Evolutionary conservation across 805 yeast species (phyloP), one percentile per base, ranked within the genome.

Genomic region (Suhomyces tanzawaensis): DNA sequence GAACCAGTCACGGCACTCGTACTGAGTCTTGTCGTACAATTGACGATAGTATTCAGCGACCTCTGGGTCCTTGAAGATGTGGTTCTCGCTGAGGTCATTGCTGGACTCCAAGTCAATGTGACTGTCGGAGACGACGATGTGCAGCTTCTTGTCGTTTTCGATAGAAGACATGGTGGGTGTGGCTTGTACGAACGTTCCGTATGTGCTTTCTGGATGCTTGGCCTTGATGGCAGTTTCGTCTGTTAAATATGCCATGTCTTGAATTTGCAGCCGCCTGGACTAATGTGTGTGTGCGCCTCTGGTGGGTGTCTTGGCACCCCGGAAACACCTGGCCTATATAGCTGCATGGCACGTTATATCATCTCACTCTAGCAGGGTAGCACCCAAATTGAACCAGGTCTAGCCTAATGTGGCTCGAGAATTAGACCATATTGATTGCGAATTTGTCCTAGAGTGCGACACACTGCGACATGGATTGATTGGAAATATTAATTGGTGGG

Each of bases 41-140:
- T 46, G 37, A 9, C 59, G 45, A 44, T 63, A 66, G 37, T 57
- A 49, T 7, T 52, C 62, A 2, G 64, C 65, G 4, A 55, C 56
- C 19, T 44, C 54, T 0, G 64, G 60, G 40, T 66, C 69, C 29
- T 52, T 46, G 47, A 76, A 74, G 0, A 55, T 44, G 33, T 51
- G 49, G 15, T 16, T n/a, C 7, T 32, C 37, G 11, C 16, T 18
- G n/a, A 33, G 32, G 21, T 19, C n/a, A 7, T 21, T 21, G n/a
- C 29, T 13, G 11, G 41, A 37, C 29, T 32, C 41, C 11, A 32
- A n/a, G 18, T 37, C 41, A 1, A 37, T 19, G 16, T 15, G 19
- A 4, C n/a, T 32, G 24, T 37, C 25, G 6, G 29, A n/a, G 15
- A 27, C 32, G 12, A 19, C n/a, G 12, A 18, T 19, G 17, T 15